Base-by-base conservation (phyloP, 2,329 filamentous ascomycete genomes). In the Arthroderma sp. region DNA sequence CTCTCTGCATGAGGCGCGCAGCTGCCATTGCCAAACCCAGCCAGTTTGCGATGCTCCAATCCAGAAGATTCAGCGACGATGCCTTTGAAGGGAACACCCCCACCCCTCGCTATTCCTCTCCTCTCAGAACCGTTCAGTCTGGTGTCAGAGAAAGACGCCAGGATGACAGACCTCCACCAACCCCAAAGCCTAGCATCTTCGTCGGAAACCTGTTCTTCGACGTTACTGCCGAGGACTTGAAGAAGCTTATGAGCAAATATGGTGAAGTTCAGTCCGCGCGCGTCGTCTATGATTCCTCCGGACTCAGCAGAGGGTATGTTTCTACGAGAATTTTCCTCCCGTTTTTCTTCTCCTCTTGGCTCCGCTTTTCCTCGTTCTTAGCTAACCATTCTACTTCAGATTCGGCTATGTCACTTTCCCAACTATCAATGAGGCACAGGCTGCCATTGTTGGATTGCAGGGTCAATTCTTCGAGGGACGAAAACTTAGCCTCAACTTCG, bases 151-250 rank as follows among this genome's bases (percentile, higher is more conserved):
- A 22, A 22, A 22, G 15, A 22, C 15, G 15, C 15, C 15, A 22
- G 15, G 15, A 10, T 10, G 11, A n/a, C 29, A 37, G 38, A 9
- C 43, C 32, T 10, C 22, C 43, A 36, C 15, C 42, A 27, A 22
- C 44, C 38, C 64, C 64, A 11, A 66, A 65, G 41, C 62, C 63
- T 49, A 73, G 67, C 5, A 53, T 85, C 46, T 85, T 81, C 55
- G 57, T 85, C 50, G 80, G 78, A 48, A 85, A 85, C 61, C 64
- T 85, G 38, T 78, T 77, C 59, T 85, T 78, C 58, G 80, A 85
- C 57, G 72, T 81, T 45, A 78, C 72, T 4, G 70, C 74, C 4
- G 70, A 74, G 29, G 73, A 81, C 51, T 54, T 86, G 39, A 66
- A 70, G 53, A 68, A 71, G 42, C 72, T 78, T 38, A 80, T 84